A percentile compares a stretch with the other conserved stretches of the same genome.
These are phyloP conservation scores for Colletotrichum scovillei DNA, from an alignment of 2,329 filamentous ascomycete species.

Conservation along the genomic window DNA sequence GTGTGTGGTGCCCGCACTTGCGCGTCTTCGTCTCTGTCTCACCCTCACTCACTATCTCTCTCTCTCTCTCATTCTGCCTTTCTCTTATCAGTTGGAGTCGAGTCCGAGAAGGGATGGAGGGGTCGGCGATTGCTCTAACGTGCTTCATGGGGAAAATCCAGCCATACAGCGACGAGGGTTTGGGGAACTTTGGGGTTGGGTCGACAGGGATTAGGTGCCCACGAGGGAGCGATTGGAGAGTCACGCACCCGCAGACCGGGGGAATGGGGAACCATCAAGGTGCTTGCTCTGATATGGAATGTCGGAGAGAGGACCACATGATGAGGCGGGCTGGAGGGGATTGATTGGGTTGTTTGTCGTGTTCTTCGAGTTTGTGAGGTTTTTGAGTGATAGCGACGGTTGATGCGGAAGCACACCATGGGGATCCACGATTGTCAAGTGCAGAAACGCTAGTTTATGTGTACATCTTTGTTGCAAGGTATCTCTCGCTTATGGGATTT, in stretches of 20 bases:
- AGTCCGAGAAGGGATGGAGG: background rate
- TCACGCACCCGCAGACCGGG: constrained; percentile 7
- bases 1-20: background rate
- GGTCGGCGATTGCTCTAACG: background rate
- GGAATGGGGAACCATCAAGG: constrained; percentile 17
- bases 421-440: background rate
- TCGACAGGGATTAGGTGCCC: constrained; percentile 24
- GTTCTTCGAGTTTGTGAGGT: too few species aligned
- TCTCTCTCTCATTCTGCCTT: too few species aligned
- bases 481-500: background rate
- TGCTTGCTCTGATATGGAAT: background rate
- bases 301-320: constrained; percentile 9
- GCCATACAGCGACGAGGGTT: constrained; percentile 24
- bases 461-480: background rate
- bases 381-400: background rate
- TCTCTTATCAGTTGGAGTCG: constrained; percentile 31
- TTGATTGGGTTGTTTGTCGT: too few species aligned
- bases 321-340: background rate
- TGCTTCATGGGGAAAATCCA: background rate
- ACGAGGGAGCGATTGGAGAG: constrained; percentile 5
- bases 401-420: background rate
- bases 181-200: background rate
- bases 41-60: too few species aligned
- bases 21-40: background rate
- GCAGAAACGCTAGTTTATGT: background rate